Conservation (phyloP, 176 grass and related monocot genomes). For the Carex littledalei region DNA sequence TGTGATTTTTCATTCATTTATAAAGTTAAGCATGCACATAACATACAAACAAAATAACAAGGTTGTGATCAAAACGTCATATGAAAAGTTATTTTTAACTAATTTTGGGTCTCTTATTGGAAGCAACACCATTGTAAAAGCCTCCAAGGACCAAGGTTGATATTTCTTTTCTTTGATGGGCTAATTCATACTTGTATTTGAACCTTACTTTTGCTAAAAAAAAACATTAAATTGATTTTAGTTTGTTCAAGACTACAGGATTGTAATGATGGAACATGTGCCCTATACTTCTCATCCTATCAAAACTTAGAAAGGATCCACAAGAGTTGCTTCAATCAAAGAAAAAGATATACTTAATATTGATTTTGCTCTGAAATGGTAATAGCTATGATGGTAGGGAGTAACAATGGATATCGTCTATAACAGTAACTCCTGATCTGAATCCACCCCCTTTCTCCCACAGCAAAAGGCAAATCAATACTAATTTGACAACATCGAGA, state of each 20-base stretch:
- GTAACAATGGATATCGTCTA: neutral
- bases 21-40: neutral
- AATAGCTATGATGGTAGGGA: neutral
- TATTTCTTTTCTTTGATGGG: neutral
- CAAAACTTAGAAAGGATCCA: neutral
- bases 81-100: neutral
- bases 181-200: neutral
- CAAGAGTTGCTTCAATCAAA: neutral
- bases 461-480: neutral
- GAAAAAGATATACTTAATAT: neutral
- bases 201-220: neutral
- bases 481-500: neutral
- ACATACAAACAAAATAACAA: neutral
- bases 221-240: neutral
- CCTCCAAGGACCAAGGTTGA: neutral
- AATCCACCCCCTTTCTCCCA: neutral
- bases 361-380: neutral
- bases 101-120: neutral
- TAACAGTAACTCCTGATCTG: neutral
- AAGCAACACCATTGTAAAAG: neutral
- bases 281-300: neutral
- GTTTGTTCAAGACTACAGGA: neutral
- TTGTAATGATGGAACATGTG: neutral
- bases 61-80: neutral
- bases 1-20: neutral